These are phyloP conservation scores for Penicillium turbatum DNA, from an alignment of 495 filamentous ascomycete genomes.

Conservation along the genomic window DNA sequence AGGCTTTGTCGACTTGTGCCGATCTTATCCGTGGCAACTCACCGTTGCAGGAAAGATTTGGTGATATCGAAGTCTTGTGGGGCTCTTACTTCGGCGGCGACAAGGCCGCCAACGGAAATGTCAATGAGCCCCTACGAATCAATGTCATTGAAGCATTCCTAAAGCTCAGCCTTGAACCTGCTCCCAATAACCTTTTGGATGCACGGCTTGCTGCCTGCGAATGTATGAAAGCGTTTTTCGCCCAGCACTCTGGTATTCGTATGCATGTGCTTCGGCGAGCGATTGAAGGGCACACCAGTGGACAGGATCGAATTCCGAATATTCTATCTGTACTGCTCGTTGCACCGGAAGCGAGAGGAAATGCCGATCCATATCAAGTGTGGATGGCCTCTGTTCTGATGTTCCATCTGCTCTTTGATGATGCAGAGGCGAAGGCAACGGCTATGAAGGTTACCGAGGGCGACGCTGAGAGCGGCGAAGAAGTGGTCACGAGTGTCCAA, in stretches of 20 bases:
- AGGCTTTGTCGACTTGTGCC: constrained; percentile 80
- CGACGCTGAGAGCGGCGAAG: constrained; percentile 84
- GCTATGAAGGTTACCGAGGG: constrained; percentile 84
- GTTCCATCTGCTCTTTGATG: constrained; percentile 83
- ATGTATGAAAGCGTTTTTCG: constrained; percentile 90
- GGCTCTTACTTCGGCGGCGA: constrained; percentile 21
- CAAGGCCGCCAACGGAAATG: constrained; percentile 40
- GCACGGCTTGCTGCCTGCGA: constrained; percentile 79
- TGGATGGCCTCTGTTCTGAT: constrained; percentile 92
- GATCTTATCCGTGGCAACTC: constrained; percentile 83
- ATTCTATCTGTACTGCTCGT: constrained; percentile 77
- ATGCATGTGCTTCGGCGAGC: constrained; percentile 82
- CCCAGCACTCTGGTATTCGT: constrained; percentile 70
- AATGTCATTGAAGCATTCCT: constrained; percentile 95
- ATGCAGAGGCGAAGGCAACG: constrained; percentile 70
- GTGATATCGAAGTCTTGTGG: constrained; percentile 59
- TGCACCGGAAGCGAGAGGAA: constrained; percentile 50
- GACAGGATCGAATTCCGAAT: constrained; percentile 83
- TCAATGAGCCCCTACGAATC: constrained; percentile 49
- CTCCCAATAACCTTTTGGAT: constrained; percentile 64
- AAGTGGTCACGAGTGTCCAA: constrained; percentile 93
- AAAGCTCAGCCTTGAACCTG: constrained; percentile 72
- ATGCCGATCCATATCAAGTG: constrained; percentile 77
- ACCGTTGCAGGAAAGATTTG: constrained; percentile 77
- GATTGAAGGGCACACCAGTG: constrained; percentile 78